A percentile compares a stretch with the other conserved stretches of the same genome.
These are phyloP conservation scores for Lojkania enalia DNA, from an alignment of 2,329 filamentous ascomycete species.

Conservation along the genomic window DNA sequence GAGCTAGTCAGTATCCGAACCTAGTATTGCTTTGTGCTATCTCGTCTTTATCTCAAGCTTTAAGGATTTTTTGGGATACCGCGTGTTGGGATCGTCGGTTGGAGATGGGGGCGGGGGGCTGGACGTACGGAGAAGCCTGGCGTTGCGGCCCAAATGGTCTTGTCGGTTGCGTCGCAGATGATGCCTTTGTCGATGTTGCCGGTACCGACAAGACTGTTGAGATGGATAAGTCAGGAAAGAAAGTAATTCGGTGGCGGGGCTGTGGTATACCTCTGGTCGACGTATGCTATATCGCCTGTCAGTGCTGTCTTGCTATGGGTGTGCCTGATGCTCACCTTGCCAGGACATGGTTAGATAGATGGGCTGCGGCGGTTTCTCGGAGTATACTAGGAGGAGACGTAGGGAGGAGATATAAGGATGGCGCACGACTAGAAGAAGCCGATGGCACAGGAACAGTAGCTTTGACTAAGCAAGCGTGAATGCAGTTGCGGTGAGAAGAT, in stretches of 20 bases:
- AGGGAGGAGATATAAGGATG: slow-evolving; percentile 12
- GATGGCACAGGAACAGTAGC: not conserved
- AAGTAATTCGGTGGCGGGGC: not conserved
- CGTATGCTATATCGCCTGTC: slow-evolving; percentile 42
- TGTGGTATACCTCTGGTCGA: slow-evolving; percentile 43
- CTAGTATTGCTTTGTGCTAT: slow-evolving; percentile 9
- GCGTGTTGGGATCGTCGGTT: too few relatives aligned
- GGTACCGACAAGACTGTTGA: slow-evolving; percentile 47
- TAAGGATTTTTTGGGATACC: too few relatives aligned
- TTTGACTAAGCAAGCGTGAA: slow-evolving; percentile 18
- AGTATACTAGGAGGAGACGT: slow-evolving; percentile 27
- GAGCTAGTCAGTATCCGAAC: too few relatives aligned
- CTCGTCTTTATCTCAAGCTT: too few relatives aligned
- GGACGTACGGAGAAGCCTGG: slow-evolving; percentile 75
- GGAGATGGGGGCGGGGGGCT: slow-evolving; percentile 1
- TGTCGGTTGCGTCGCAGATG: slow-evolving; percentile 54
- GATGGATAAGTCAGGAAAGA: slow-evolving; percentile 11
- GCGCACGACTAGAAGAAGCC: slow-evolving; percentile 17
- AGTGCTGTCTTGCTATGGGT: slow-evolving; percentile 19
- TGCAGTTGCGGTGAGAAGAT: slow-evolving; percentile 17
- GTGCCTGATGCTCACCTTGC: slow-evolving; percentile 42
- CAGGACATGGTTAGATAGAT: slow-evolving; percentile 46
- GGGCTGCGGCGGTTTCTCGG: slow-evolving; percentile 28
- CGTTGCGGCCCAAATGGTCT: slow-evolving; percentile 77
- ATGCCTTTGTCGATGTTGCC: slow-evolving; percentile 54